Evolutionary conservation across 805 yeast species (phyloP), one percentile per base, ranked within the genome.

Genomic region (Suhomyces vadensis): DNA sequence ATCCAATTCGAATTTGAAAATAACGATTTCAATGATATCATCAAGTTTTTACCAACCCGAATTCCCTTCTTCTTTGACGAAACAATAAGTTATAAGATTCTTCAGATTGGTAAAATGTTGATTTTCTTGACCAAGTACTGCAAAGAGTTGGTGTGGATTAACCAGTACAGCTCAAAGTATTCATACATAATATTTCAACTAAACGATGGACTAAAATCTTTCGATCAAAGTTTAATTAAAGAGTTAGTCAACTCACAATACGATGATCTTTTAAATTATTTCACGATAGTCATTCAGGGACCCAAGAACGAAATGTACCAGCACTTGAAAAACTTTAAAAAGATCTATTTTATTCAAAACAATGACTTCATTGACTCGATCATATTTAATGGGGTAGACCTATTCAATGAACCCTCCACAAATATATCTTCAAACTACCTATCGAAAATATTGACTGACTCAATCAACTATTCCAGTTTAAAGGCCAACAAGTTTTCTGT

Each of bases 341-440:
- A 78, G 47, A 79, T 84, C 46, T 67, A 90, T 53, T 61, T 94
- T 33, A 81, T 87, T 73, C 79, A 82, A 5, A 80, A 78, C 44
- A 88, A 92, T n/a, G 96, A 92, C 59, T 85, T 92, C 48, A 80
- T 87, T n/a, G 82, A 86, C 40, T 54, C 79, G 1, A 62, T 92
- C 7, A 73, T 88, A 16, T 55, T 65, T 13, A 78, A 79, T 35
- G 86, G 91, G 0, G 58, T 67, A 1, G 65, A 66, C 0, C 49
- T 80, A 5, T 72, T 91, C 42, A 73, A 71, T 47, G 78, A 78
- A 50, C 83, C 92, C 0, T 81, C 95, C 0, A 67, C 66, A n/a
- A 64, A 77, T 9, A 67, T 90, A 14, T 76, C 87, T 3, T 73
- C 90, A 2, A 83, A 81, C 51, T 82, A 81, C 38, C 67, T 91